Evolutionary conservation across 306 rosid genomes (phyloP).

Genomic region (Citrullus colocynthis): DNA sequence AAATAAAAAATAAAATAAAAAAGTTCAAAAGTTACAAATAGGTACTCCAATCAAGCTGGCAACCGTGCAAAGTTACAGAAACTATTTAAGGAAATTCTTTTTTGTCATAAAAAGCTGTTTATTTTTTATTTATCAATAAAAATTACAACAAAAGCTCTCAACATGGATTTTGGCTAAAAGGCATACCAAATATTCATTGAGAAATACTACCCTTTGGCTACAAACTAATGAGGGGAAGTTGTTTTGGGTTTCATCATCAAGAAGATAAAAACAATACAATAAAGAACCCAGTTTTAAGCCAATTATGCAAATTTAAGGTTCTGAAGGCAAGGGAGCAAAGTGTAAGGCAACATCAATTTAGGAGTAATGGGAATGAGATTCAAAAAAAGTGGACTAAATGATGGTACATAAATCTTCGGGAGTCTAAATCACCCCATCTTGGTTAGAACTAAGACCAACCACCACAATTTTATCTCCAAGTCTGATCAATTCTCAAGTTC

Average conservation of each 20-base stretch:
- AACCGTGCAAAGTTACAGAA: not conserved
- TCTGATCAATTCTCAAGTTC: not conserved
- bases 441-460: not conserved
- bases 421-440: not conserved
- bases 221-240: not conserved
- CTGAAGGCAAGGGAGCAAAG: not conserved
- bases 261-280: not conserved
- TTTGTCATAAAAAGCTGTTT: not conserved
- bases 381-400: not conserved
- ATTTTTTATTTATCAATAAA: not conserved
- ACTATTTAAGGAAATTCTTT: not conserved
- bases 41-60: not conserved
- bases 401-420: not conserved
- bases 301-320: not conserved
- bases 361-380: not conserved
- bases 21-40: not conserved
- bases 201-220: not conserved
- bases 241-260: not conserved
- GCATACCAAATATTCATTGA: not conserved
- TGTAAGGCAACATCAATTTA: not conserved
- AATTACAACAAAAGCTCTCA: not conserved
- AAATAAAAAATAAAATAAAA: too few species aligned
- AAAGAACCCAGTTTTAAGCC: not conserved
- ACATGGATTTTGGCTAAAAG: not conserved
- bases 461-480: not conserved